phyloP scores from a whole-genome alignment of 345 rosid species.

The Bruguiera sexangula region DNA sequence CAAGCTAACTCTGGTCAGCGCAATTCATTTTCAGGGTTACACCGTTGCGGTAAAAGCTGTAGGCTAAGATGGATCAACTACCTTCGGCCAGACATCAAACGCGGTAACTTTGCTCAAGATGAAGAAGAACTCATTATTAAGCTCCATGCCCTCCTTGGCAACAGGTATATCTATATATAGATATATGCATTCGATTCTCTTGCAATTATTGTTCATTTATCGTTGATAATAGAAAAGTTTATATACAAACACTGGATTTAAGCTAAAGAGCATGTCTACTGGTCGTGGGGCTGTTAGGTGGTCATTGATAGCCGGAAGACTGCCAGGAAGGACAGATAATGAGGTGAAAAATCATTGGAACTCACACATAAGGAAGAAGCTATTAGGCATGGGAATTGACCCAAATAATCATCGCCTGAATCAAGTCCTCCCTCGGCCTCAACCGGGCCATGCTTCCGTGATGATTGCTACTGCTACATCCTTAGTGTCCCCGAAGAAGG shows the following conservation, averaged over 20 bases:
- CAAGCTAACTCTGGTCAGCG: no score
- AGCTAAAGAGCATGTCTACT: neutral
- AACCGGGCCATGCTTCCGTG: neutral
- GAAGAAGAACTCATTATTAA: conserved; percentile 59
- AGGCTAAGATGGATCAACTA: conserved; percentile 65
- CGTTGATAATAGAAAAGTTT: neutral
- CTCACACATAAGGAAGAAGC: conserved; percentile 56
- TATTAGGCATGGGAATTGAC: conserved; percentile 66
- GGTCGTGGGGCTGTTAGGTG: conserved; percentile 22
- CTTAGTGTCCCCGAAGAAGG: neutral
- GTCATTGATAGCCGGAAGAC: conserved; percentile 33
- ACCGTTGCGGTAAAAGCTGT: conserved; percentile 65
- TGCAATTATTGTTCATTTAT: neutral
- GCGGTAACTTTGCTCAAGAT: conserved; percentile 46
- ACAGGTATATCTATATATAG: conserved; percentile 27
- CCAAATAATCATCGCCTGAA: conserved; percentile 68
- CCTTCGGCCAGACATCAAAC: conserved; percentile 50
- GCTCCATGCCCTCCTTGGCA: conserved; percentile 59
- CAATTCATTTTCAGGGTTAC: conserved; percentile 37
- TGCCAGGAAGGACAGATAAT: conserved; percentile 31
- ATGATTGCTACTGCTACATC: neutral
- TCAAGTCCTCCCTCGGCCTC: conserved; percentile 27
- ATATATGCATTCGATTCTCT: neutral
- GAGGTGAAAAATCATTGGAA: conserved; percentile 36
- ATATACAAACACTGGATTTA: neutral